A percentile compares a stretch with the other conserved stretches of the same genome.
These are phyloP conservation scores for Serendipita sp. DNA, from an alignment of 768 basidiomycete species.

Conservation along the genomic window DNA sequence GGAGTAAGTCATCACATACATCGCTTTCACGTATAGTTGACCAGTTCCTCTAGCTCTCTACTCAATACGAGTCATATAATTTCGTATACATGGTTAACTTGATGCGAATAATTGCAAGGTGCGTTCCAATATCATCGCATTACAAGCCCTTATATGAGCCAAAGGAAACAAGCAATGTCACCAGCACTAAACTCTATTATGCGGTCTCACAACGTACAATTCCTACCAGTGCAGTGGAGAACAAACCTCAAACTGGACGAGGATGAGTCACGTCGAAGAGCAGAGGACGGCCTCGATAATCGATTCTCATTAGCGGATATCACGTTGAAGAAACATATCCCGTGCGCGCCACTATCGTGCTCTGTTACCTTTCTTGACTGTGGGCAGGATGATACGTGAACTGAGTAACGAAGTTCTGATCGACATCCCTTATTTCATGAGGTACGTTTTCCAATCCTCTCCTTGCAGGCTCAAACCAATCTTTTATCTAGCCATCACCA, in stretches of 20 bases:
- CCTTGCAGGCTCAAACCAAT: not conserved
- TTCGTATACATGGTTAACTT: conserved; percentile 29
- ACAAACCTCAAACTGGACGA: conserved; percentile 21
- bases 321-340: conserved; percentile 27
- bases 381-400: conserved; percentile 20
- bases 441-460: conserved; percentile 9
- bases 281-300: conserved; percentile 28
- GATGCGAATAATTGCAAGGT: conserved; percentile 24
- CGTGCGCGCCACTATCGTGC: conserved; percentile 14
- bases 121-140: not conserved
- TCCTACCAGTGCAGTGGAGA: conserved; percentile 30
- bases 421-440: conserved; percentile 31
- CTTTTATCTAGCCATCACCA: conserved; percentile 20
- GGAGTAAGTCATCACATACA: conserved; percentile 10
- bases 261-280: conserved; percentile 21
- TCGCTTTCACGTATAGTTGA: not conserved
- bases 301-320: conserved; percentile 27
- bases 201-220: conserved; percentile 25
- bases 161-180: conserved; percentile 23
- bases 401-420: conserved; percentile 27
- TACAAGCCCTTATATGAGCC: not conserved
- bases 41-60: conserved; percentile 16
- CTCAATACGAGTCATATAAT: conserved; percentile 26
- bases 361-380: not conserved
- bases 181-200: conserved; percentile 27